Conservation (phyloP, 2,329 filamentous ascomycete genomes). For the Neocatenulostroma microsporum region DNA sequence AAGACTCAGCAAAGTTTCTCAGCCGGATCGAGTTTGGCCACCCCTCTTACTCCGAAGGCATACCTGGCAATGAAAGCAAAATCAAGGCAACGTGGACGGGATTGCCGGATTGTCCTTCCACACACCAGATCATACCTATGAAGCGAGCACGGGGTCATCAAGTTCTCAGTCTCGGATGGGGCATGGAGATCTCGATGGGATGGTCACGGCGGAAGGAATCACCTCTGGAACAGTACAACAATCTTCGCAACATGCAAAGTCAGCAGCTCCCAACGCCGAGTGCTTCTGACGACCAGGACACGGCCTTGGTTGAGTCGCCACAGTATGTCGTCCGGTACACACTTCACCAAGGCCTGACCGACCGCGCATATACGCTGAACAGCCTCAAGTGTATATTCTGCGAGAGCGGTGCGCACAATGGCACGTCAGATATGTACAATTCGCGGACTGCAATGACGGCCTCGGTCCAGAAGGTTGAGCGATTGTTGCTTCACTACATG, state of each 20-base stretch:
- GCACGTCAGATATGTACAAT: neutral
- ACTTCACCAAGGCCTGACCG: constrained; percentile 7
- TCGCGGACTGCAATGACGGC: neutral
- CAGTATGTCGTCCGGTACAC: constrained; percentile 21
- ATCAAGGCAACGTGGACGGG: constrained; percentile 24
- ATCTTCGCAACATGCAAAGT: neutral
- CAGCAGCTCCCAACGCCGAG: constrained; percentile 23
- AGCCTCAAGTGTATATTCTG: constrained; percentile 22
- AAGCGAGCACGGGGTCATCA: constrained; percentile 16
- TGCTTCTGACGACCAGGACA: constrained; percentile 18
- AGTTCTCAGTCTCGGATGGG: constrained; percentile 15
- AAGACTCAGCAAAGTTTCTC: constrained; percentile 25
- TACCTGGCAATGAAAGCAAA: constrained; percentile 13
- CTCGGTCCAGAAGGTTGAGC: neutral
- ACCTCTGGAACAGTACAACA: constrained; percentile 21
- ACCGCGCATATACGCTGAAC: constrained; percentile 7
- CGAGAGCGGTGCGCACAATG: neutral
- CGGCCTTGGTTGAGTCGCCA: neutral
- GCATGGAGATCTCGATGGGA: constrained; percentile 21
- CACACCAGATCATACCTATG: constrained; percentile 14
- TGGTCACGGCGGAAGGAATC: constrained; percentile 17
- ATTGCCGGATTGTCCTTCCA: constrained; percentile 23
- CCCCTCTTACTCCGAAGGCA: constrained; percentile 2
- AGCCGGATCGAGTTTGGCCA: constrained; percentile 17
- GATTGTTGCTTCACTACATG: constrained; percentile 3